Evolutionary conservation across 176 grass and related monocot species (phyloP).

Genomic region (Musa itinerans): DNA sequence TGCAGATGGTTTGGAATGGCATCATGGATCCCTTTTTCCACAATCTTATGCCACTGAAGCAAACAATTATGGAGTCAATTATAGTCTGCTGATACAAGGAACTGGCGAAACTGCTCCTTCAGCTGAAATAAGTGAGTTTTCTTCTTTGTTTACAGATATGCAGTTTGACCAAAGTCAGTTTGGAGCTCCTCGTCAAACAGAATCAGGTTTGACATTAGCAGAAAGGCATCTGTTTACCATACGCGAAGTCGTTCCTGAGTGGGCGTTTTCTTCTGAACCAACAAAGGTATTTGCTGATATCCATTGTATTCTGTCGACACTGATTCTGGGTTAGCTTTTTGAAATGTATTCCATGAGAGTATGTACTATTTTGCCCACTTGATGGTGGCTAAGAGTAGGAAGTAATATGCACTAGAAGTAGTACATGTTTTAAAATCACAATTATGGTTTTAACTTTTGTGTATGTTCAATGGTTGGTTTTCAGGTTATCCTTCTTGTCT

Average conservation of each 20-base stretch:
- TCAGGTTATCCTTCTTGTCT: neutral
- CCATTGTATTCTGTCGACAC: neutral
- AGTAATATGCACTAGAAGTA: neutral
- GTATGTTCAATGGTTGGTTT: neutral
- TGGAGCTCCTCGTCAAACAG: conserved; percentile 28
- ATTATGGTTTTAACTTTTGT: neutral
- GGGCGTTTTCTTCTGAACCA: conserved; percentile 63
- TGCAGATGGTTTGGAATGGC: conserved; percentile 6
- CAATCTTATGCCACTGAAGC: neutral
- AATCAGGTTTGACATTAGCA: conserved; percentile 23
- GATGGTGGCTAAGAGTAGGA: neutral
- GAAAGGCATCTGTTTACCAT: conserved; percentile 41
- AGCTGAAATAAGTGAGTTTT: neutral
- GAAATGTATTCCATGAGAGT: neutral
- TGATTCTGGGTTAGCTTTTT: neutral
- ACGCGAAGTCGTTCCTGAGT: conserved; percentile 68
- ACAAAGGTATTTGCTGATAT: conserved; percentile 51
- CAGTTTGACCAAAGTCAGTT: conserved; percentile 66
- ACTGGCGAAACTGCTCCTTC: neutral
- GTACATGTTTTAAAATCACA: neutral
- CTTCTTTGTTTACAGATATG: conserved; percentile 31
- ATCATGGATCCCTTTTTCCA: neutral
- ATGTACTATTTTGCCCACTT: too few species aligned
- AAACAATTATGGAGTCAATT: neutral
- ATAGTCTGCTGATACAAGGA: neutral